A percentile compares a stretch with the other conserved stretches of the same genome.
These are phyloP conservation scores for Boletus sp. DNA, from an alignment of 768 basidiomycete genomes.

Conservation along the genomic window DNA sequence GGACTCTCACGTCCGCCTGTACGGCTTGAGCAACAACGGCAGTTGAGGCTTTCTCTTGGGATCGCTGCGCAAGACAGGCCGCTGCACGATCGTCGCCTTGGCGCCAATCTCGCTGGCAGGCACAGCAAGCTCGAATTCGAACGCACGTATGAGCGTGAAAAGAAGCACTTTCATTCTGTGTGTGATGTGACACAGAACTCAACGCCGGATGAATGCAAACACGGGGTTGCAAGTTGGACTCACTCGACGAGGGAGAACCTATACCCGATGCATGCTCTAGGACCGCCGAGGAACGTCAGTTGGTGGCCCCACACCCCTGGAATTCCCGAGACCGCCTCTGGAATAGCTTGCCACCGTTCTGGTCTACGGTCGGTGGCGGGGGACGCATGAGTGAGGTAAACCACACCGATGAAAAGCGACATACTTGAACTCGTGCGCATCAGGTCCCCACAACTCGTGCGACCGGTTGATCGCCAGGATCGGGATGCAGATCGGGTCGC, in stretches of 20 bases:
- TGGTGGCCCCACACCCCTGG: slow-evolving; percentile 48
- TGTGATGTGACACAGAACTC: not conserved
- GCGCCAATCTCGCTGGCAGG: slow-evolving; percentile 2
- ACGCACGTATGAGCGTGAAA: slow-evolving; percentile 8
- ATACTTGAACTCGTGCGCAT: slow-evolving; percentile 58
- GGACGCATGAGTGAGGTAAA: not conserved
- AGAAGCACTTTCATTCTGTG: slow-evolving; percentile 8
- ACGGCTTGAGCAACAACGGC: slow-evolving; percentile 7
- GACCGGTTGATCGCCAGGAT: slow-evolving; percentile 52
- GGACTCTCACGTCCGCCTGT: not conserved
- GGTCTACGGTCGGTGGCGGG: slow-evolving; percentile 38
- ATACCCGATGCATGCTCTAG: slow-evolving; percentile 65
- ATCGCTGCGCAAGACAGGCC: slow-evolving; percentile 7
- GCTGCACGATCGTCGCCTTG: not conserved
- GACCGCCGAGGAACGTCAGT: slow-evolving; percentile 62
- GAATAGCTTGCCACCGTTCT: slow-evolving; percentile 56
- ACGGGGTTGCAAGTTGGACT: slow-evolving; percentile 16
- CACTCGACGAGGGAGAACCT: slow-evolving; percentile 61
- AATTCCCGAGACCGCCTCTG: slow-evolving; percentile 41
- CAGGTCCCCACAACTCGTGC: slow-evolving; percentile 57
- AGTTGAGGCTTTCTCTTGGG: slow-evolving; percentile 1
- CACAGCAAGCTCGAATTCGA: slow-evolving; percentile 10
- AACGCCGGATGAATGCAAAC: too few relatives aligned
- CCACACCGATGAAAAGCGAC: slow-evolving; percentile 3
- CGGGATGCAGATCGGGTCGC: slow-evolving; percentile 47